Evolutionary conservation across 768 basidiomycete genomes (phyloP).

Genomic region (Leccinum rimulosum): DNA sequence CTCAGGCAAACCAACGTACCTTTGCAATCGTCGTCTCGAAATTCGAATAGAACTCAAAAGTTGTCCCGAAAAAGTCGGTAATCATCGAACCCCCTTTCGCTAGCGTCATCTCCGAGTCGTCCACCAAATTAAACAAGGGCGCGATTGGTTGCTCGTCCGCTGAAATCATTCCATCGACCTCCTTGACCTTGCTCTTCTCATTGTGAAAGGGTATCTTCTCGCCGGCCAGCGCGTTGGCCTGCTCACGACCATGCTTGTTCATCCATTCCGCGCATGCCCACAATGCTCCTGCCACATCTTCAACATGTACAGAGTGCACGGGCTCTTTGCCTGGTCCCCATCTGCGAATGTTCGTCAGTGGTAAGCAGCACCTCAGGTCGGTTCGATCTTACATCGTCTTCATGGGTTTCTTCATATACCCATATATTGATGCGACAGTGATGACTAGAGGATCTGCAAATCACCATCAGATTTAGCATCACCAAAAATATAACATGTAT

Average conservation of each 20-base stretch:
- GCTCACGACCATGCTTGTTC: slow-evolving; percentile 53
- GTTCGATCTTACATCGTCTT: slow-evolving; percentile 63
- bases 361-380: not conserved
- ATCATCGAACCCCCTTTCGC: slow-evolving; percentile 63
- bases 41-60: slow-evolving; percentile 77
- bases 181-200: slow-evolving; percentile 64
- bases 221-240: slow-evolving; percentile 57
- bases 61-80: slow-evolving; percentile 72
- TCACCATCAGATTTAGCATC: slow-evolving; percentile 13
- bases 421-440: slow-evolving; percentile 77
- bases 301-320: slow-evolving; percentile 72
- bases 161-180: slow-evolving; percentile 59
- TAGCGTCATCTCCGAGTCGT: slow-evolving; percentile 71
- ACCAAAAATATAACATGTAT: slow-evolving; percentile 12
- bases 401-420: slow-evolving; percentile 80
- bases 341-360: slow-evolving; percentile 36
- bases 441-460: slow-evolving; percentile 63
- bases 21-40: slow-evolving; percentile 66
- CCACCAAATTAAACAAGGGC: slow-evolving; percentile 84
- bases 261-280: slow-evolving; percentile 84
- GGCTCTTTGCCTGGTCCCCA: slow-evolving; percentile 79
- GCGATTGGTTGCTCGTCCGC: slow-evolving; percentile 59
- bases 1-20: slow-evolving; percentile 34
- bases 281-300: slow-evolving; percentile 73
- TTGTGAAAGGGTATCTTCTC: slow-evolving; percentile 41